Base-by-base conservation (phyloP, 2,329 filamentous ascomycete species). In the Aquanectria penicillioides region DNA sequence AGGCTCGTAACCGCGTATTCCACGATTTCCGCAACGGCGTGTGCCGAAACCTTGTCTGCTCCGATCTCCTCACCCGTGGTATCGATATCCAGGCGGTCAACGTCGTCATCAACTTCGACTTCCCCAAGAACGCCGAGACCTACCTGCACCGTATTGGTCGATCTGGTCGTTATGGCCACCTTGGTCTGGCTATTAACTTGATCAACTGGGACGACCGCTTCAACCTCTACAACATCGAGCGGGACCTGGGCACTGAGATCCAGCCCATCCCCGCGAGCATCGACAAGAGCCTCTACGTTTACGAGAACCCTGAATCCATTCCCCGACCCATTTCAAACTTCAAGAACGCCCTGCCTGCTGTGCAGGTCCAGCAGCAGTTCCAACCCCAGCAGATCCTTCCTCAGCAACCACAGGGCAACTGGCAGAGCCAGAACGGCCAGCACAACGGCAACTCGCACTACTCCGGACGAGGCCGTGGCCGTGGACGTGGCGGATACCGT, bases 141-240 rank as follows among this genome's bases (percentile, higher is more conserved):
- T 99, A 99, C 74, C 88, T 99, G 57, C 95, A 99, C 80, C 93
- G 95, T 68, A 99, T 99, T 74, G 95, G 95, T 82, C 92, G 95
- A 74, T 99, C 95, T 48, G 95, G 95, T 67, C 92, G 95, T 66
- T 99, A 97, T 75, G 95, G 95, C 66, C 95, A 99, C 79, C 85
- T 98, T 73, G 95, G 95, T 85, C 83, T 99, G 67, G 96, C 96
- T 64, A 99, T 99, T 75, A 99, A 99, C 79, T 83, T 99, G 75
- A 99, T 99, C 84, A 98, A 97, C 77, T 99, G 95, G 95, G 95
- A 99, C 57, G 95, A 99, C 76, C 89, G 95, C 23, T 98, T 97
- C 85, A 99, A 98, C 77, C 85, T 99, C 17, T 99, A 99, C 83
- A 96, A 96, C 76, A 99, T 99, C 69, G 95, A 99, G 78, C 91